Base-by-base conservation (phyloP, 2,329 filamentous ascomycete species). In the Cladosporium halotolerans region DNA sequence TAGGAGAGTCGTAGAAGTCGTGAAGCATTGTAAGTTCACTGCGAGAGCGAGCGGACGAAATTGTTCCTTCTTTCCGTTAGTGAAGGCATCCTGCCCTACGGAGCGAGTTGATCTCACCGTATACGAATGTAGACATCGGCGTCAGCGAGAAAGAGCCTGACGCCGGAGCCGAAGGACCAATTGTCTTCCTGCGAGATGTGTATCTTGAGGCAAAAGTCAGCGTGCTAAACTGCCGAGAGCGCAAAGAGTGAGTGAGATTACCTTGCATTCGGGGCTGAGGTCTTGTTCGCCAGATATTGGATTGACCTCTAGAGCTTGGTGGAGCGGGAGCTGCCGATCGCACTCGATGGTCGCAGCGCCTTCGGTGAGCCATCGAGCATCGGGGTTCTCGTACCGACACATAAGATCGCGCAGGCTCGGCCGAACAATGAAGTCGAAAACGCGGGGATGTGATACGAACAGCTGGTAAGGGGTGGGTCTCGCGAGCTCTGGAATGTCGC, bases 181-280 rank as follows among this genome's bases (percentile, higher is more conserved):
- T 28, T 28, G 5, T 28, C 7, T 28, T 28, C 23, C 7, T 28
- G 23, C 23, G 23, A 28, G 7, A 28, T 28, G 23, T 28, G 23
- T 7, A 28, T 28, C 23, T 28, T 28, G 7, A 7, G 23, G 23
- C 23, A 28, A 28, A 28, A 5, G 23, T 28, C 4, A 28, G 23
- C 23, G 7, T 28, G 23, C 23, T 28, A 28, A 28, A 7, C 23
- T 7, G 7, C 23, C 7, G 23, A 28, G 23, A 28, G 7, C 4
- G 23, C 23, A 28, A 28, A 28, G 23, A 7, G 23, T 28, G 23
- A 7, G 23, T 28, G 23, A 5, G 23, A 28, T 5, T 14, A 54
- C 52, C 45, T 54, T 54, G n/a, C 39, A 54, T 11, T 16, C 38
- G 4, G 45, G 39, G 32, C 36, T 54, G n/a, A 54, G 42, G 23